Conservation (phyloP, 2,329 filamentous ascomycete species). For the Diaporthe sp. region DNA sequence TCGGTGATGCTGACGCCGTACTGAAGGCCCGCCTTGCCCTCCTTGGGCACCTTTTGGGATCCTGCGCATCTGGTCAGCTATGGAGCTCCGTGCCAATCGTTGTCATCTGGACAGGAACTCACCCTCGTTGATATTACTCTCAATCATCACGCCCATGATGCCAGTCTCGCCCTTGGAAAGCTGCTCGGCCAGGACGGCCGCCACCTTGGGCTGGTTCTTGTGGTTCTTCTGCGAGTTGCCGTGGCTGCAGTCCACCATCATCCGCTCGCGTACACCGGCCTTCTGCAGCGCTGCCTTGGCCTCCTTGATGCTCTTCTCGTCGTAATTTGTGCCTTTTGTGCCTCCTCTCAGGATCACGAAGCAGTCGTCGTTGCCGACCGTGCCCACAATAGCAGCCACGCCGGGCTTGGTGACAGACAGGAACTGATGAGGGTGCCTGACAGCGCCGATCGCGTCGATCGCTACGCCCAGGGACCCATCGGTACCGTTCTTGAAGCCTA, state of each 20-base stretch:
- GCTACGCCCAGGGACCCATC: constrained; percentile 91
- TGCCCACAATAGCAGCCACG: constrained; percentile 94
- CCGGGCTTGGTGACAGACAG: constrained; percentile 97
- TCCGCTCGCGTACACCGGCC: constrained; percentile 79
- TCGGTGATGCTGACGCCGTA: constrained; percentile 98
- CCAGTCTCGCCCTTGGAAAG: constrained; percentile 85
- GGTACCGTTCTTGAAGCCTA: constrained; percentile 99
- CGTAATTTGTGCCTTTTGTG: constrained; percentile 94
- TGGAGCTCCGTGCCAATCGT: neutral
- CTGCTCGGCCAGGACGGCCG: constrained; percentile 84
- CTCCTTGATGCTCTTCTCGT: constrained; percentile 84
- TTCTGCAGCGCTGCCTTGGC: constrained; percentile 85
- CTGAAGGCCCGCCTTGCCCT: constrained; percentile 87
- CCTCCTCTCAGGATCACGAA: constrained; percentile 96
- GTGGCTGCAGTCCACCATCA: constrained; percentile 99
- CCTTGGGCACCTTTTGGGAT: constrained; percentile 90
- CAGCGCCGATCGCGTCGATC: constrained; percentile 95
- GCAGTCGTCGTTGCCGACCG: constrained; percentile 94
- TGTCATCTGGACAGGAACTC: constrained; percentile 46
- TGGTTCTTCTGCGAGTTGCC: constrained; percentile 97
- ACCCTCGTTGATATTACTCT: constrained; percentile 97
- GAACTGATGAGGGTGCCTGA: constrained; percentile 94
- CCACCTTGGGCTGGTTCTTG: constrained; percentile 97
- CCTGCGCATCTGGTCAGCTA: constrained; percentile 63
- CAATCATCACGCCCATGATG: constrained; percentile 99